These are phyloP conservation scores for Myxozyma neglecta DNA, from an alignment of 805 yeast genomes.

Conservation along the genomic window DNA sequence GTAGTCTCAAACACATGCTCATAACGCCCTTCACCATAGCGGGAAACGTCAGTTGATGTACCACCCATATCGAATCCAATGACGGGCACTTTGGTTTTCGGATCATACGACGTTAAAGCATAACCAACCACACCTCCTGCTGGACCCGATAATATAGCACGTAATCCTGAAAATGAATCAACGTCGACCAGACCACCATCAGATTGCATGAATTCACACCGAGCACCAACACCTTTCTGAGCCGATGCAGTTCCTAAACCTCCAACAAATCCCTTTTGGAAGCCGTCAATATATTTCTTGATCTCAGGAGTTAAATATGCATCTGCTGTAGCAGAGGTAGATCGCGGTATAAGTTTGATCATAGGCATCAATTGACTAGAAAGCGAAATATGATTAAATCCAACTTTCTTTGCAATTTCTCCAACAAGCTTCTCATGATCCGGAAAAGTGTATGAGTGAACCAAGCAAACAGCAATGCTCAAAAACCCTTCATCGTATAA, in stretches of 20 bases:
- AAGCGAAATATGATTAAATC: slow-evolving; percentile 66
- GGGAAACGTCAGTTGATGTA: slow-evolving; percentile 80
- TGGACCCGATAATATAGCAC: slow-evolving; percentile 91
- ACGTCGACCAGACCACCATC: slow-evolving; percentile 94
- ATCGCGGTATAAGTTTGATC: slow-evolving; percentile 73
- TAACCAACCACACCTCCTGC: slow-evolving; percentile 98
- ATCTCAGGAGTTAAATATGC: slow-evolving; percentile 83
- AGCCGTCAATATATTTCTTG: slow-evolving; percentile 59
- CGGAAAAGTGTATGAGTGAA: slow-evolving; percentile 74
- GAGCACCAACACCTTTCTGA: slow-evolving; percentile 38
- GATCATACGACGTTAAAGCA: slow-evolving; percentile 74
- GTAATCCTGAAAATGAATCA: slow-evolving; percentile 76
- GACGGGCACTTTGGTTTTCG: slow-evolving; percentile 56
- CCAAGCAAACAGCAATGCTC: slow-evolving; percentile 68
- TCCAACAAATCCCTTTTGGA: slow-evolving; percentile 60
- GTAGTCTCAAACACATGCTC: slow-evolving; percentile 82
- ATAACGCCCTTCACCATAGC: slow-evolving; percentile 65
- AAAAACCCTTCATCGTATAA: slow-evolving; percentile 59
- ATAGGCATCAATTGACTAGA: slow-evolving; percentile 72
- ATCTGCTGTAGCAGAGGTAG: slow-evolving; percentile 77
- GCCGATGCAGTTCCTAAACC: slow-evolving; percentile 44
- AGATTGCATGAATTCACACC: slow-evolving; percentile 87
- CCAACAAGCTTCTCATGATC: slow-evolving; percentile 66
- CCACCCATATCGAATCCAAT: slow-evolving; percentile 92
- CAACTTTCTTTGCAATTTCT: slow-evolving; percentile 59